A percentile compares a stretch with the other conserved stretches of the same genome.
These are phyloP conservation scores for Tuber indicum DNA, from an alignment of 495 filamentous ascomycete genomes.

Conservation along the genomic window DNA sequence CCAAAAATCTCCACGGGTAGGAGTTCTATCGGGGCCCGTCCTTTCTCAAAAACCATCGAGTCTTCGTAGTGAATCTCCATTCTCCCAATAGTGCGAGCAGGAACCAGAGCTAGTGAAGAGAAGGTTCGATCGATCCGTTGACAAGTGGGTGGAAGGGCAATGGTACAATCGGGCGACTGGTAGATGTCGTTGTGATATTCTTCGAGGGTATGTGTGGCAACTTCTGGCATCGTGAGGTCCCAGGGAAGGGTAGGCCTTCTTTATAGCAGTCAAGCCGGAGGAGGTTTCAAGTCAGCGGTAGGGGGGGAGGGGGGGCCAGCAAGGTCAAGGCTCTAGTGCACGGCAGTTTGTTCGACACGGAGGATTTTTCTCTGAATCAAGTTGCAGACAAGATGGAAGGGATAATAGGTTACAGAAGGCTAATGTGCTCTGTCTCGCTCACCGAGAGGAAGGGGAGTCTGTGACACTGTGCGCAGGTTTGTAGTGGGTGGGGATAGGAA, in stretches of 20 bases:
- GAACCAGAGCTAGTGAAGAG: constrained; percentile 5
- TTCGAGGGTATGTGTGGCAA: constrained; percentile 22
- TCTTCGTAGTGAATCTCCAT: constrained; percentile 16
- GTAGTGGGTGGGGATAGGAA: background rate
- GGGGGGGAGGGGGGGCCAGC: background rate
- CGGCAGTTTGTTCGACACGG: background rate
- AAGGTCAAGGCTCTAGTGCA: background rate
- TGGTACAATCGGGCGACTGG: constrained; percentile 11
- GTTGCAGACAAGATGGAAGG: background rate
- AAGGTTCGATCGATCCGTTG: constrained; percentile 14
- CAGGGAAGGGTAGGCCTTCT: background rate
- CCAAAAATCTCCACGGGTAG: constrained; percentile 42
- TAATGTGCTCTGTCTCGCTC: background rate
- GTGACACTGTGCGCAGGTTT: background rate
- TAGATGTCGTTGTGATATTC: constrained; percentile 16
- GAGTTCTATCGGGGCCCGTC: constrained; percentile 38
- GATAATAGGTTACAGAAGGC: background rate
- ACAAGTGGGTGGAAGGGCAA: constrained; percentile 7
- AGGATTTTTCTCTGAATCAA: background rate
- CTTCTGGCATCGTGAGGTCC: constrained; percentile 13
- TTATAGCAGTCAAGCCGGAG: background rate
- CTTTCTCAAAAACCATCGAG: constrained; percentile 24
- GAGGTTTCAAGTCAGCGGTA: background rate
- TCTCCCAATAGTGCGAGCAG: background rate
- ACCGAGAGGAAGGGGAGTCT: background rate